A percentile compares a stretch with the other conserved stretches of the same genome.
Evolutionary conservation across 139 green algal genomes (phyloP).

Genomic region (Chlamydomonas eustigma): DNA sequence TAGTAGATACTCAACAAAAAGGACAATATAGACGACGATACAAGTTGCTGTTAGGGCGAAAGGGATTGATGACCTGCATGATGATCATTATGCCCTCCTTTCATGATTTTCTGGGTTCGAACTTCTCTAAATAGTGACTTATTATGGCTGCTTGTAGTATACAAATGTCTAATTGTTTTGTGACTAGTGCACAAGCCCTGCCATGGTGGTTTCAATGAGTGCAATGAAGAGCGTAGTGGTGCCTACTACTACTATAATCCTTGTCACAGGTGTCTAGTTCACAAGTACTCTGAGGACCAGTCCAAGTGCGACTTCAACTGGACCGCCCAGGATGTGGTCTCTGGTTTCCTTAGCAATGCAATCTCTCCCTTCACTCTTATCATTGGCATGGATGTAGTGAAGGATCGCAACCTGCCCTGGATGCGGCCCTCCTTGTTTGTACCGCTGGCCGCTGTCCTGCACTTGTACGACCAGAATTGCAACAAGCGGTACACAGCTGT

Average conservation of each 20-base stretch:
- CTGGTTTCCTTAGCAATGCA: slow-evolving; percentile 1
- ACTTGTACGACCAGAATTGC: slow-evolving; percentile 5
- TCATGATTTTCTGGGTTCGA: no score
- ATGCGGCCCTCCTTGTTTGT: slow-evolving; percentile 16
- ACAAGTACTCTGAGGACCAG: slow-evolving; percentile 10
- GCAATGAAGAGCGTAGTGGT: slow-evolving; percentile 11
- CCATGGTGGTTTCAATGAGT: no score
- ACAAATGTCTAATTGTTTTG: no score
- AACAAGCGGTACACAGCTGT: not conserved
- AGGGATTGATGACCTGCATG: no score
- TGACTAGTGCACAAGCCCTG: no score
- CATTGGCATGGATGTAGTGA: not conserved
- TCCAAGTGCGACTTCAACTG: slow-evolving; percentile 21
- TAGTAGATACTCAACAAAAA: no score
- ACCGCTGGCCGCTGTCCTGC: slow-evolving; percentile 9
- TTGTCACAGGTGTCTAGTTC: slow-evolving; percentile 12
- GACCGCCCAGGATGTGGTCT: not conserved
- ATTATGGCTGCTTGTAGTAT: no score
- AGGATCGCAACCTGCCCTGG: slow-evolving; percentile 18
- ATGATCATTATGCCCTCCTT: no score
- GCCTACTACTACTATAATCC: not conserved
- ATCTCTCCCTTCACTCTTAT: slow-evolving; percentile 14
- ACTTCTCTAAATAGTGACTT: no score
- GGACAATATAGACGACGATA: no score
- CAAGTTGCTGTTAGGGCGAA: no score